Conservation (phyloP, 139 green algal genomes). For the Edaphochlamys debaryana region DNA sequence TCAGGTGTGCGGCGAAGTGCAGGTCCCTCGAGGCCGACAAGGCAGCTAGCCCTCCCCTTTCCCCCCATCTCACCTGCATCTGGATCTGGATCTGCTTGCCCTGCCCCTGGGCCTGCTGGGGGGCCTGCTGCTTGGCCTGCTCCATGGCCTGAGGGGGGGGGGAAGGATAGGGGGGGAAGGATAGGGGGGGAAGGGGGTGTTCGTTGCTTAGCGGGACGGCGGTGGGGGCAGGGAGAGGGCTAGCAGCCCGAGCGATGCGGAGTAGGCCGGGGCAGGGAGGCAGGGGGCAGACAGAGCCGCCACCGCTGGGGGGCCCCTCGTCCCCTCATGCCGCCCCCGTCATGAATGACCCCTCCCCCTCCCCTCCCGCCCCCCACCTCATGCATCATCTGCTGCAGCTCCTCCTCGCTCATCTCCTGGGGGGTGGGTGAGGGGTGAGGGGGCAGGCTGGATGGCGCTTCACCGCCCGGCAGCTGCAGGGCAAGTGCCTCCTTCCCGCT, state of each 20-base stretch:
- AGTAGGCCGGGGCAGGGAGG: too few species aligned
- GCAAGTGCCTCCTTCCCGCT: not conserved
- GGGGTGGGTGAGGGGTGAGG: not conserved
- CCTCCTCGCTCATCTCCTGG: conserved; percentile 26
- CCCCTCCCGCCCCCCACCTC: not conserved
- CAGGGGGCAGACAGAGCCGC: too few species aligned
- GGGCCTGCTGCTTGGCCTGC: conserved; percentile 32
- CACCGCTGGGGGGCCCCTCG: too few species aligned
- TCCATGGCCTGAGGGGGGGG: conserved; percentile 25
- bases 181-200: too few species aligned
- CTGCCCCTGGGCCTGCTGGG: conserved; percentile 55
- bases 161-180: not conserved
- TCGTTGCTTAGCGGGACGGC: too few species aligned
- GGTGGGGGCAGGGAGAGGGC: too few species aligned
- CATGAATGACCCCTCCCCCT: not conserved
- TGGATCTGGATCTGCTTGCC: conserved; percentile 21
- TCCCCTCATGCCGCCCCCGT: too few species aligned
- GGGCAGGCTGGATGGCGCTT: too few species aligned
- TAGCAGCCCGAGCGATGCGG: too few species aligned
- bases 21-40: too few species aligned
- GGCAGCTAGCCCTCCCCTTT: not conserved
- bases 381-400: conserved; percentile 34
- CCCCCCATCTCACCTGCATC: conserved; percentile 29
- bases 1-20: too few species aligned
- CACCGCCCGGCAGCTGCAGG: not conserved